Base-by-base conservation (phyloP, 768 basidiomycete genomes). In the Arthromyces matolae region DNA sequence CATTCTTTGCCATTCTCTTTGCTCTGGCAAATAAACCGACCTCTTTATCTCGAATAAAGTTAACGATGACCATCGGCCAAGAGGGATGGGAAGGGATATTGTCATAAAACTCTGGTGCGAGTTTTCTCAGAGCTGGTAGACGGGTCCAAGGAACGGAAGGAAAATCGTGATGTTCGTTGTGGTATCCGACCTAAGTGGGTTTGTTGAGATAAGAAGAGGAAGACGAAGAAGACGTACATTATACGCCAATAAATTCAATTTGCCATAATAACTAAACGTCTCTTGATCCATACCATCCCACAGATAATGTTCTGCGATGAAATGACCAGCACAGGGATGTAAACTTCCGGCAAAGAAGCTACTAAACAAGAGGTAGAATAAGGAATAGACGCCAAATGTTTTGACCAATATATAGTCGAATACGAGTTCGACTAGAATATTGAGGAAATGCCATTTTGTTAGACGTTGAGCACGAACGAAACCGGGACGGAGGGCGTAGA, bases 141-240 rank as follows among this genome's bases (percentile, higher is more conserved):
- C 89, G 83, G 14, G 94, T 97, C 96, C 96, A 99, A 1, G 96
- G 79, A 1, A 99, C 69, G 10, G 93, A 93, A 7, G 96, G 94
- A 68, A 99, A 98, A 69, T 99, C 96, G 68, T 99, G 96, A 67
- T 99, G 96, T 60, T 98, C 96, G 66, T 99, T 97, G 65, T 99
- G 96, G 63, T 97, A 98, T 31, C 96, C 96, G 56, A 97, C 91
- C 90, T 93, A 54, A 0, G 8, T 1, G 16, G 46, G 35, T 22
- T 35, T n/a, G n/a, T n/a, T n/a, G n/a, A n/a, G n/a, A 19, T 7
- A 18, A 32, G 20, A 59, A 14, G 25, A 20, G 20, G n/a, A 46
- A 40, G 6, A 24, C 32, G 43, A 23, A 45, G 14, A 14, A 18
- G 14, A 72, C 86, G 51, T 52, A 90, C 95, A 55, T 99, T 99